These are phyloP conservation scores for Neurospora hispaniola DNA, from an alignment of 495 filamentous ascomycete species.

Conservation along the genomic window DNA sequence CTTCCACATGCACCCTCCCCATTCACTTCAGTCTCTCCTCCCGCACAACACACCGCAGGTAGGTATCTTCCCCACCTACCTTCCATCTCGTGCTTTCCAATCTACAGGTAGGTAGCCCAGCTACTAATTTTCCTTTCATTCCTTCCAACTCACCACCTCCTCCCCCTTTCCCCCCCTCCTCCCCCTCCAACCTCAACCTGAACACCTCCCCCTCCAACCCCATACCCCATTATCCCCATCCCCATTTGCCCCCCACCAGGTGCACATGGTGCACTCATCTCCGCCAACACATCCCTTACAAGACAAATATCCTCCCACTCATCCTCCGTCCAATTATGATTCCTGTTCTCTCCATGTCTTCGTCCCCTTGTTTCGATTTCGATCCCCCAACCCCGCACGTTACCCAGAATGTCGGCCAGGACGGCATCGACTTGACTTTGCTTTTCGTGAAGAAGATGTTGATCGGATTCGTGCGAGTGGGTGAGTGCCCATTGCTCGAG, in stretches of 20 bases:
- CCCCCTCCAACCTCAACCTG: too few relatives aligned
- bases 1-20: background rate
- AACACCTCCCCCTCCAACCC: background rate
- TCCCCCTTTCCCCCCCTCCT: background rate
- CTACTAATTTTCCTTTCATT: too few relatives aligned
- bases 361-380: constrained; percentile 6
- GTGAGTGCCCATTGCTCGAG: constrained; percentile 8
- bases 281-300: background rate
- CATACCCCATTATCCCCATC: background rate
- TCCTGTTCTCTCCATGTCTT: too few relatives aligned
- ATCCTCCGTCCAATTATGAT: constrained; percentile 8
- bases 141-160: background rate
- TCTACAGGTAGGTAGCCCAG: too few relatives aligned
- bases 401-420: background rate
- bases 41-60: too few relatives aligned
- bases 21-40: background rate
- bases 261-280: background rate
- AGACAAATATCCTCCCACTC: constrained; percentile 7
- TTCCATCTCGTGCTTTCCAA: too few relatives aligned
- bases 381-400: constrained; percentile 3
- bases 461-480: constrained; percentile 2
- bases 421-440: constrained; percentile 4
- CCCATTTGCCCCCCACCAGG: background rate
- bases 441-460: background rate
- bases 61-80: too few relatives aligned